These are phyloP conservation scores for Aureobasidium sp. DNA, from an alignment of 2,329 filamentous ascomycete genomes.

Conservation along the genomic window DNA sequence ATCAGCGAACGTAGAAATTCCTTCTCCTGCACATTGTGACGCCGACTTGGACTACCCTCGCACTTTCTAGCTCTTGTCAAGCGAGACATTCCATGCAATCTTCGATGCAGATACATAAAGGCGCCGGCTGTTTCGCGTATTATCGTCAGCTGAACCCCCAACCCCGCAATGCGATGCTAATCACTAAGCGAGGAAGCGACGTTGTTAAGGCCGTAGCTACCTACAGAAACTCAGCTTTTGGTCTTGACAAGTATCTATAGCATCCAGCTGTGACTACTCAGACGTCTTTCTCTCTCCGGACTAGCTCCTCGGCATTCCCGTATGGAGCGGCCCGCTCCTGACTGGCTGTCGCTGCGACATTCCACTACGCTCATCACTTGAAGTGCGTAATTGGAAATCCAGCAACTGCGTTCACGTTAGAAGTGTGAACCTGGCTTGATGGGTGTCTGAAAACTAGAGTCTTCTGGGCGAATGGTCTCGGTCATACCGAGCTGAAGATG, in stretches of 20 bases:
- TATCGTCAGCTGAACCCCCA: no score
- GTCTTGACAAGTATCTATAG: neutral
- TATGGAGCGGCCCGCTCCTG: neutral
- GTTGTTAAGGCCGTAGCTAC: neutral
- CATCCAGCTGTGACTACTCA: neutral
- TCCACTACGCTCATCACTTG: neutral
- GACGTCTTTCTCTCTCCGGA: neutral
- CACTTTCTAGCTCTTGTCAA: neutral
- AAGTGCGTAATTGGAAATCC: neutral
- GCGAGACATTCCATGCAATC: neutral
- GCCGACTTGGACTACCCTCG: no score
- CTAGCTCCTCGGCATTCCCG: neutral
- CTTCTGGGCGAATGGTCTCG: neutral
- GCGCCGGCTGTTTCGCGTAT: no score
- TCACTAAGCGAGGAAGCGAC: neutral
- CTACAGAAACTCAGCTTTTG: neutral
- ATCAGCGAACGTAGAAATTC: neutral
- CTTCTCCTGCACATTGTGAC: neutral
- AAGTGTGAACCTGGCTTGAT: neutral
- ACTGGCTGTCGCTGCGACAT: neutral
- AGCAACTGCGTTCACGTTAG: neutral
- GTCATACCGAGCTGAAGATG: neutral
- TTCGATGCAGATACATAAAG: neutral
- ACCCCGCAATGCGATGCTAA: neutral
- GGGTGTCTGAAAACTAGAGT: neutral